phyloP scores from a whole-genome alignment of 139 green algal genomes.

The Chlorella sp. region DNA sequence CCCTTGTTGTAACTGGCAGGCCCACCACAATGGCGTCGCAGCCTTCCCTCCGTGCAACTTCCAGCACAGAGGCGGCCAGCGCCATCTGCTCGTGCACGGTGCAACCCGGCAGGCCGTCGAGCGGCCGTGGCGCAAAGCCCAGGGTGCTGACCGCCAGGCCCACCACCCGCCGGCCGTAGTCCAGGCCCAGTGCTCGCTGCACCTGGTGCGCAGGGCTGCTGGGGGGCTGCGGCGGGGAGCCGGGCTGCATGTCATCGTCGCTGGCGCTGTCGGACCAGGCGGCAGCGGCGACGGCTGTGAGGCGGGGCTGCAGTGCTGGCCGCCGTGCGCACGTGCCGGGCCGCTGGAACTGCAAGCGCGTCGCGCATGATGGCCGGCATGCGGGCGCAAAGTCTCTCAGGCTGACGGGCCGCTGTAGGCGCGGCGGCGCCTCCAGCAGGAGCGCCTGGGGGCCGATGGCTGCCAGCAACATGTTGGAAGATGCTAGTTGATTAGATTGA shows the following conservation, averaged over 20 bases:
- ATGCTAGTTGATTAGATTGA: too few relatives aligned
- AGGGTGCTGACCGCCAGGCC: conserved; percentile 48
- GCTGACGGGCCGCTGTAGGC: too few relatives aligned
- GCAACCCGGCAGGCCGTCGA: conserved; percentile 20
- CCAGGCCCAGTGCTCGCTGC: conserved; percentile 39
- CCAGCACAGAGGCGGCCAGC: conserved; percentile 23
- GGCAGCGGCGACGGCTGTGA: not conserved
- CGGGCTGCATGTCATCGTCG: not conserved
- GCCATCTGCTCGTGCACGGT: not conserved
- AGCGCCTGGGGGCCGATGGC: too few relatives aligned
- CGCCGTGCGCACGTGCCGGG: too few relatives aligned
- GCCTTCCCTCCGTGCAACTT: conserved; percentile 2
- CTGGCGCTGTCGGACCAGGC: not conserved
- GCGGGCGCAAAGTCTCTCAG: too few relatives aligned
- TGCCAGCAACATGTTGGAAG: too few relatives aligned
- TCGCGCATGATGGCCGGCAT: too few relatives aligned
- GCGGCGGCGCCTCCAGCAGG: too few relatives aligned
- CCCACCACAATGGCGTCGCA: conserved; percentile 47
- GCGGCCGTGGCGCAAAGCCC: conserved; percentile 39
- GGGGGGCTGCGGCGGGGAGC: not conserved
- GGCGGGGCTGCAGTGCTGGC: too few relatives aligned
- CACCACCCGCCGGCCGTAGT: conserved; percentile 42
- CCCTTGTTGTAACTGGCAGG: conserved; percentile 34
- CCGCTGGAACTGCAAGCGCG: too few relatives aligned
- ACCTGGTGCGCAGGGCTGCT: not conserved